These are phyloP conservation scores for Syncephalastrum racemosum DNA, from an alignment of 371 early-diverging fungal genomes.

Conservation along the genomic window DNA sequence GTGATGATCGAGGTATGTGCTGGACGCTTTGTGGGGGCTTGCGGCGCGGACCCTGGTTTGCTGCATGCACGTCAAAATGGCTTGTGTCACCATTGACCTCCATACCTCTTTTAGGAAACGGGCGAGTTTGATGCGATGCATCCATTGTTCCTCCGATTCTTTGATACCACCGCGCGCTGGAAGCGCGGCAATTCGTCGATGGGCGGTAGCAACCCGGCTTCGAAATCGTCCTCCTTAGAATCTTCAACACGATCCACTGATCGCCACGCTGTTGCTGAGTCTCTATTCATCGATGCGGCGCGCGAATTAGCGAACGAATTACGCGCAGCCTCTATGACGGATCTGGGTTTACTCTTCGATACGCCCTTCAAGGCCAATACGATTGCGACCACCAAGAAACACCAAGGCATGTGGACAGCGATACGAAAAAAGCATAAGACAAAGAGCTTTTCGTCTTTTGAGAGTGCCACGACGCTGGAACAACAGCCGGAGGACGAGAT, in stretches of 20 bases:
- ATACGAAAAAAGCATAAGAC: no score
- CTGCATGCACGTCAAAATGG: no score
- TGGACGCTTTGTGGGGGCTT: conserved; percentile 3
- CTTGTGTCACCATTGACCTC: no score
- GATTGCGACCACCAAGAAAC: conserved; percentile 7
- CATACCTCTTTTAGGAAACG: neutral
- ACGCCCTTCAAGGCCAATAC: conserved; percentile 29
- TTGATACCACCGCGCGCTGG: conserved; percentile 24
- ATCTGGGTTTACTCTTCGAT: conserved; percentile 36
- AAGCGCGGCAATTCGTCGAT: neutral
- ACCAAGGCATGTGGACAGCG: no score
- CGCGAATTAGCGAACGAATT: conserved; percentile 28
- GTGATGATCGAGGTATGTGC: conserved; percentile 10
- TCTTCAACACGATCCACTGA: conserved; percentile 14
- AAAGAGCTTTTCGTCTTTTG: no score
- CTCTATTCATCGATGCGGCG: conserved; percentile 28
- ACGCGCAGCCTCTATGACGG: conserved; percentile 17
- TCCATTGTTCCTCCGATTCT: conserved; percentile 28
- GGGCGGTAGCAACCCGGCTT: neutral
- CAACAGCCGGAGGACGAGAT: no score
- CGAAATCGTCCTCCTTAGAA: conserved; percentile 10
- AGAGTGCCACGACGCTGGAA: no score
- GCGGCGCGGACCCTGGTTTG: no score
- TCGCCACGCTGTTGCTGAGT: conserved; percentile 13
- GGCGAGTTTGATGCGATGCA: conserved; percentile 12